These are phyloP conservation scores for Teratosphaeria epicoccoides DNA, from an alignment of 2,329 filamentous ascomycete species.

Conservation along the genomic window DNA sequence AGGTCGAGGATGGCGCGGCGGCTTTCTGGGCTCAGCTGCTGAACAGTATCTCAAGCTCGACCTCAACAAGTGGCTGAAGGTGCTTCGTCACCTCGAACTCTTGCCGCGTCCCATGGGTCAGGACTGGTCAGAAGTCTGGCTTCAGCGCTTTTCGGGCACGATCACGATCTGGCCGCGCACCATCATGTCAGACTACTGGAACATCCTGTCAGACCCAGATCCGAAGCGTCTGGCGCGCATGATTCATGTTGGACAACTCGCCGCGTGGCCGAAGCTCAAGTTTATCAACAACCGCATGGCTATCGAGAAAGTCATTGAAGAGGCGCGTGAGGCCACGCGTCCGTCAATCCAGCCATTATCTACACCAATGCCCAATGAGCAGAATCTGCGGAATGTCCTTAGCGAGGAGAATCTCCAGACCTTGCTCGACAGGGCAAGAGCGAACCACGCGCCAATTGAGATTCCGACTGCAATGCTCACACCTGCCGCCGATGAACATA, in stretches of 20 bases:
- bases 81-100: conserved; percentile 82
- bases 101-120: conserved; percentile 83
- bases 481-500: conserved; percentile 7
- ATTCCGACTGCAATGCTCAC: conserved; percentile 16
- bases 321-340: conserved; percentile 40
- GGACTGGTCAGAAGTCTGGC: conserved; percentile 94
- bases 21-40: conserved; percentile 80
- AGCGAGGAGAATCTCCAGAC: conserved; percentile 38
- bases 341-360: conserved; percentile 22
- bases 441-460: conserved; percentile 20
- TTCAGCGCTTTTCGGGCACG: conserved; percentile 88
- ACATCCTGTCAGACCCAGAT: conserved; percentile 77
- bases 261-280: conserved; percentile 80
- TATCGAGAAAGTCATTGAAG: conserved; percentile 59
- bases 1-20: conserved; percentile 89
- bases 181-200: conserved; percentile 65
- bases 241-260: conserved; percentile 83
- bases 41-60: conserved; percentile 96
- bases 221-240: conserved; percentile 67
- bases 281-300: conserved; percentile 83
- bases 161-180: conserved; percentile 94
- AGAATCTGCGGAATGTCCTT: conserved; percentile 26
- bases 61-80: conserved; percentile 94
- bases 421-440: conserved; percentile 28
- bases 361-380: conserved; percentile 15